phyloP scores from a whole-genome alignment of 2,329 filamentous ascomycete genomes.

The Colletotrichum sp. region DNA sequence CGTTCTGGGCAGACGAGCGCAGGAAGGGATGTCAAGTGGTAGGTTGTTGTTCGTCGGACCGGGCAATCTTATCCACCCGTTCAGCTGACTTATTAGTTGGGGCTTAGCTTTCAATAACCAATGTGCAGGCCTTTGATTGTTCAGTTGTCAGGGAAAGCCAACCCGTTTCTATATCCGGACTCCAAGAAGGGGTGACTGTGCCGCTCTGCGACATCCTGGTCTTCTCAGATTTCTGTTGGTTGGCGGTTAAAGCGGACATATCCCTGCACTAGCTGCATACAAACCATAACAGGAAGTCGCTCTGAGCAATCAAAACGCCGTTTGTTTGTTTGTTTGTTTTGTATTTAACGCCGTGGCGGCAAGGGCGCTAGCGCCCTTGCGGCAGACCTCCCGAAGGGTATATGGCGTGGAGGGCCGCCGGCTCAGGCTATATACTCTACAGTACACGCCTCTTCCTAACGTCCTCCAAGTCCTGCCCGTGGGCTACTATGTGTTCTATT shows the following conservation, averaged over 20 bases:
- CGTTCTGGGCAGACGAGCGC: neutral
- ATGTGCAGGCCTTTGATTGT: neutral
- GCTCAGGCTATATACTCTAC: too few species aligned
- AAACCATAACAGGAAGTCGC: neutral
- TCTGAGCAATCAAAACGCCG: too few species aligned
- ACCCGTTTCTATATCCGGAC: neutral
- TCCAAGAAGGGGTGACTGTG: neutral
- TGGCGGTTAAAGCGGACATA: neutral
- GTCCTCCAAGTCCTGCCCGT: too few species aligned
- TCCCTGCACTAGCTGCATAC: neutral
- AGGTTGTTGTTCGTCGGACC: neutral
- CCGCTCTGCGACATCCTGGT: neutral
- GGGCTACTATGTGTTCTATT: too few species aligned
- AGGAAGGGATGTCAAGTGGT: neutral
- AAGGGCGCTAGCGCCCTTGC: too few species aligned
- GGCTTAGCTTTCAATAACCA: neutral
- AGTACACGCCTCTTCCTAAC: too few species aligned
- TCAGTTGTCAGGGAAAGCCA: neutral
- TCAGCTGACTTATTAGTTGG: neutral
- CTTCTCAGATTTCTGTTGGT: neutral
- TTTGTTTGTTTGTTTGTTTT: too few species aligned
- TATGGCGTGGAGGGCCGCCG: too few species aligned
- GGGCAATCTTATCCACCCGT: neutral
- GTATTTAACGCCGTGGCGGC: too few species aligned
- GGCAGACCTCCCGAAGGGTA: too few species aligned